These are phyloP conservation scores for Zopfia rhizophila DNA, from an alignment of 2,329 filamentous ascomycete genomes.

Conservation along the genomic window DNA sequence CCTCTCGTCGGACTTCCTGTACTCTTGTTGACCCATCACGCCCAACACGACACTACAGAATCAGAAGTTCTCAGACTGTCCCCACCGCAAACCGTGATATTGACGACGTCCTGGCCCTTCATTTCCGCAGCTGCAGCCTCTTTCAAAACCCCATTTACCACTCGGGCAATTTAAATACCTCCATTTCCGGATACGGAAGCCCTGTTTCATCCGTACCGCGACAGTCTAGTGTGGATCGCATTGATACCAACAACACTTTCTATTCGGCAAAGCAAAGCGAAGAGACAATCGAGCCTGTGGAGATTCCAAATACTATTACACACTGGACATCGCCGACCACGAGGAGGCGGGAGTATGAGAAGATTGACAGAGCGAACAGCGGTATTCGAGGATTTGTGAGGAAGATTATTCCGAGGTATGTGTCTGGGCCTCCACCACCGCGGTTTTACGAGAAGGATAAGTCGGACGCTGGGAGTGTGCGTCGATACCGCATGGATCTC, in stretches of 20 bases:
- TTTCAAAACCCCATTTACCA: conserved; percentile 35
- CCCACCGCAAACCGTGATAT: conserved; percentile 43
- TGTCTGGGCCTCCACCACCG: conserved; percentile 40
- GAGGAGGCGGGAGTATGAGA: conserved; percentile 46
- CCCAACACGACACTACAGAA: conserved; percentile 47
- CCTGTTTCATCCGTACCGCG: background rate
- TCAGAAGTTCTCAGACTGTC: conserved; percentile 44
- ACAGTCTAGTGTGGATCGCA: conserved; percentile 22
- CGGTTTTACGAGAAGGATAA: conserved; percentile 50
- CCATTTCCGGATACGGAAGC: conserved; percentile 30
- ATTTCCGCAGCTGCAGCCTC: conserved; percentile 51
- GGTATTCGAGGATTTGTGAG: conserved; percentile 47
- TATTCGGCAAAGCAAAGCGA: conserved; percentile 30
- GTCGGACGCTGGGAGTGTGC: conserved; percentile 48
- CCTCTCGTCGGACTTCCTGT: conserved; percentile 47
- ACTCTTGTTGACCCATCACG: conserved; percentile 47
- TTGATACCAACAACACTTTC: conserved; percentile 20
- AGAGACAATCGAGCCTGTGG: conserved; percentile 15
- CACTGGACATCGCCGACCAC: conserved; percentile 52
- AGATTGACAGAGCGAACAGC: conserved; percentile 50
- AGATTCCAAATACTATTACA: conserved; percentile 41
- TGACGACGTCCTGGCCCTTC: conserved; percentile 52
- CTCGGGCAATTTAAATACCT: conserved; percentile 32
- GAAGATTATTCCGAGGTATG: conserved; percentile 44
- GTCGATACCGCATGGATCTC: conserved; percentile 49